phyloP scores from a whole-genome alignment of 2,329 filamentous ascomycete species.

The Teratosphaeria viscida region DNA sequence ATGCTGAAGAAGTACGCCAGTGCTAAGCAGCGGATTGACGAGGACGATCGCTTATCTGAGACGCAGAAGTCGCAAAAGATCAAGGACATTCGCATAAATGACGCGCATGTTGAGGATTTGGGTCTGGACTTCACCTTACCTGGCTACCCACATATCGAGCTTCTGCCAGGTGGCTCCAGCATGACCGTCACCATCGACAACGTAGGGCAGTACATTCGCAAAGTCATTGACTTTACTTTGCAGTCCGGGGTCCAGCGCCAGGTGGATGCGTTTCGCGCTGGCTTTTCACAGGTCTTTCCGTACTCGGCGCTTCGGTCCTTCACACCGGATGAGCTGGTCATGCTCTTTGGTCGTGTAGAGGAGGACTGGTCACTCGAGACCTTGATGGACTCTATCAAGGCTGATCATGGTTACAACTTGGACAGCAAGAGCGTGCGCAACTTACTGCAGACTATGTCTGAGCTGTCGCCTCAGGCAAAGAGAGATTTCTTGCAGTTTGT shows the following conservation, averaged over 20 bases:
- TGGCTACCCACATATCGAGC: slow-evolving; percentile 77
- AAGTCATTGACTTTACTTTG: slow-evolving; percentile 82
- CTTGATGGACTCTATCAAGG: slow-evolving; percentile 96
- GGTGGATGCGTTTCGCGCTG: slow-evolving; percentile 78
- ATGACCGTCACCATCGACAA: slow-evolving; percentile 77
- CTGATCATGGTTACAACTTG: slow-evolving; percentile 97
- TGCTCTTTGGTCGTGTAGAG: slow-evolving; percentile 82
- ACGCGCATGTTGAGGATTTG: slow-evolving; percentile 71
- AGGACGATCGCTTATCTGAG: slow-evolving; percentile 54
- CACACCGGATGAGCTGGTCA: slow-evolving; percentile 87
- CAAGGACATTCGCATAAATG: slow-evolving; percentile 62
- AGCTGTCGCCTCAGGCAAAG: slow-evolving; percentile 61
- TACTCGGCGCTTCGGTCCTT: slow-evolving; percentile 88
- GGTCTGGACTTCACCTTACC: slow-evolving; percentile 91
- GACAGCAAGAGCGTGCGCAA: slow-evolving; percentile 95
- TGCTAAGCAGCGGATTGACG: slow-evolving; percentile 72
- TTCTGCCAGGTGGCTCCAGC: slow-evolving; percentile 64
- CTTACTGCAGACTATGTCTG: slow-evolving; percentile 86
- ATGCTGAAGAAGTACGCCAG: slow-evolving; percentile 77
- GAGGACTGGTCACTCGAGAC: slow-evolving; percentile 98
- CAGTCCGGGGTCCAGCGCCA: slow-evolving; percentile 81
- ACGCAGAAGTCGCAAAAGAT: slow-evolving; percentile 62
- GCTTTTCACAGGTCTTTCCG: slow-evolving; percentile 93
- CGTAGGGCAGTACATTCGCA: slow-evolving; percentile 78
- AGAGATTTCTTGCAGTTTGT: slow-evolving; percentile 96